phyloP scores from a whole-genome alignment of 1,284 basidiomycete species.

The Moesziomyces antarcticus region DNA sequence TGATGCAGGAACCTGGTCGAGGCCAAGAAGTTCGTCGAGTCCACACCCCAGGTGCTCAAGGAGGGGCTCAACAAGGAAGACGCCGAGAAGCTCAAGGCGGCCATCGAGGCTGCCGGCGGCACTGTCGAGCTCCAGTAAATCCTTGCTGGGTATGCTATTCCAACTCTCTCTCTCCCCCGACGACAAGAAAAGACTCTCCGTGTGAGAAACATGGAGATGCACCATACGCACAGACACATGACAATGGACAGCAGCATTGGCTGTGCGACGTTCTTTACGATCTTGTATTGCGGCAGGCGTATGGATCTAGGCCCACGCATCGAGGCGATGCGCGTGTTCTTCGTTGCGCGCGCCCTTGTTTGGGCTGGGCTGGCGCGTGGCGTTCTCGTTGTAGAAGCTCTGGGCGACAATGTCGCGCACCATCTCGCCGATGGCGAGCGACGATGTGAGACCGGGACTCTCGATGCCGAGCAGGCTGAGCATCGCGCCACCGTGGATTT shows the following conservation, averaged over 20 bases:
- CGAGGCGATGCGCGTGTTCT: constrained; percentile 42
- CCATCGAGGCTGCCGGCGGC: constrained; percentile 88
- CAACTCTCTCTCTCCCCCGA: too few species aligned
- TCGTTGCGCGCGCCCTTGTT: constrained; percentile 59
- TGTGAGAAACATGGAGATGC: too few species aligned
- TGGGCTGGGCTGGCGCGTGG: neutral
- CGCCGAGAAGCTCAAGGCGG: constrained; percentile 93
- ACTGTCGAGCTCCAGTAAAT: constrained; percentile 74
- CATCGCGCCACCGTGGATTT: constrained; percentile 46
- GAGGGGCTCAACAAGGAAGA: constrained; percentile 97
- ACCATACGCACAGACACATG: too few species aligned
- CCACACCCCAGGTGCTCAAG: constrained; percentile 91
- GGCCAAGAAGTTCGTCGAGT: constrained; percentile 99
- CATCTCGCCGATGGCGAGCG: constrained; percentile 71
- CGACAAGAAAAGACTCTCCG: neutral
- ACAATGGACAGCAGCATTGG: too few species aligned
- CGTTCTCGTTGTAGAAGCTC: constrained; percentile 67
- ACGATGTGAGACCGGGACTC: constrained; percentile 71
- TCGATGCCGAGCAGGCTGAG: constrained; percentile 72
- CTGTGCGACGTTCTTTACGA: too few species aligned
- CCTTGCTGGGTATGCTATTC: neutral
- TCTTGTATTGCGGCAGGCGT: neutral
- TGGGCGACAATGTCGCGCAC: constrained; percentile 69
- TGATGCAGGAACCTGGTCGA: constrained; percentile 64
- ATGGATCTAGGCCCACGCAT: constrained; percentile 52